Evolutionary conservation across 179 eudicot species (phyloP).

Genomic region (Silene vulgaris): DNA sequence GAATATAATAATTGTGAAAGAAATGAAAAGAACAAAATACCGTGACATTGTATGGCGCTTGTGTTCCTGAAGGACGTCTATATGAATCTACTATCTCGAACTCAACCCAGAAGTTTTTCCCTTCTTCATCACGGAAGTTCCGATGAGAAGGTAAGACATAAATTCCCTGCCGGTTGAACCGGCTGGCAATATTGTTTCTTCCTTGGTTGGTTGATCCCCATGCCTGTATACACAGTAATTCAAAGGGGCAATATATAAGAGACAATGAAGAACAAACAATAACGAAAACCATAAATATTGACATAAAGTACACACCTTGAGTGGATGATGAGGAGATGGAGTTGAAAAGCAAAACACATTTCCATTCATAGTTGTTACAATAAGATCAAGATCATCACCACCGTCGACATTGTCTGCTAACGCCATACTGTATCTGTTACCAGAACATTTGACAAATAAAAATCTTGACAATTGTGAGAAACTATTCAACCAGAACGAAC

Average conservation of each 20-base stretch:
- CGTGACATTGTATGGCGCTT: slow-evolving; percentile 91
- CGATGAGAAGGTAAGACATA: slow-evolving; percentile 66
- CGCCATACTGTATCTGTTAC: slow-evolving; percentile 94
- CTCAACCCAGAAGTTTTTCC: slow-evolving; percentile 85
- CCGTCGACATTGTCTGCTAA: slow-evolving; percentile 98
- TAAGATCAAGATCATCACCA: slow-evolving; percentile 95
- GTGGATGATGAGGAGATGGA: slow-evolving; percentile 86
- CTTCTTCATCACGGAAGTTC: slow-evolving; percentile 92
- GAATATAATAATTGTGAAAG: neutral
- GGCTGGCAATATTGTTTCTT: slow-evolving; percentile 68
- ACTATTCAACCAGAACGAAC: neutral
- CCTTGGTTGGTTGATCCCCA: slow-evolving; percentile 88
- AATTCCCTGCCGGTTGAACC: slow-evolving; percentile 73
- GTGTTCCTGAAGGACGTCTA: slow-evolving; percentile 80
- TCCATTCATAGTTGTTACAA: slow-evolving; percentile 97
- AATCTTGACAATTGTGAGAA: slow-evolving; percentile 1
- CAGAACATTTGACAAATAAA: slow-evolving; percentile 9
- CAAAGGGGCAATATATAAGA: neutral
- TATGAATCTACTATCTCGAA: slow-evolving; percentile 75
- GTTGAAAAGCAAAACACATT: slow-evolving; percentile 96
- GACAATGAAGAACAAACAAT: neutral
- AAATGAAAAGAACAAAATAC: slow-evolving; percentile 33
- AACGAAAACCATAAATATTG: neutral
- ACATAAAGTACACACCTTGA: slow-evolving; percentile 49
- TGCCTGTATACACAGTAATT: slow-evolving; percentile 36